Evolutionary conservation across 2,329 filamentous ascomycete genomes (phyloP).

Genomic region (Alternaria arborescens): DNA sequence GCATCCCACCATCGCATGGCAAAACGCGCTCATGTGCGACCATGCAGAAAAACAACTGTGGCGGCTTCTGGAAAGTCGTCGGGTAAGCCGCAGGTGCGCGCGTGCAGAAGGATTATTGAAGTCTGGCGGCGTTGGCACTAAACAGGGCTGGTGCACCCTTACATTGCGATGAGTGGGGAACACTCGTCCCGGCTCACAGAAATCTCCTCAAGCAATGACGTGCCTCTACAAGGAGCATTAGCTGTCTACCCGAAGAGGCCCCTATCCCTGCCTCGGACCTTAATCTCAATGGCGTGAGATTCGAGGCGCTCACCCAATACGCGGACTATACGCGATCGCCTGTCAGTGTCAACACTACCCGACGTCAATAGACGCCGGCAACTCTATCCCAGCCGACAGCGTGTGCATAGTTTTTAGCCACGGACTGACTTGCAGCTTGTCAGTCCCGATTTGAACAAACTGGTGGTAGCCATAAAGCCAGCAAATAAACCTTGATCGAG

Average conservation of each 20-base stretch:
- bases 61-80: conserved; percentile 42
- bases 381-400: conserved; percentile 18
- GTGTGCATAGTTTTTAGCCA: background rate
- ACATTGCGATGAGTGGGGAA: conserved; percentile 22
- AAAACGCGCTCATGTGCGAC: conserved; percentile 19
- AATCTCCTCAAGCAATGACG: conserved; percentile 43
- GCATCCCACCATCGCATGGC: conserved; percentile 9
- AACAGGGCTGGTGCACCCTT: conserved; percentile 20
- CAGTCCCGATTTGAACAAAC: conserved; percentile 20
- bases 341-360: conserved; percentile 38
- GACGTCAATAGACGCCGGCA: conserved; percentile 24
- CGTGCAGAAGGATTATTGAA: conserved; percentile 27
- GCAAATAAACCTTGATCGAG: conserved; percentile 18
- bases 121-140: conserved; percentile 31
- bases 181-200: conserved; percentile 26
- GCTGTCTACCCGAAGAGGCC: conserved; percentile 27
- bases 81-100: conserved; percentile 23
- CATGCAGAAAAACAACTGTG: conserved; percentile 32
- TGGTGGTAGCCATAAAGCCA: conserved; percentile 19
- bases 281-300: conserved; percentile 12
- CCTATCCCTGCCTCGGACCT: conserved; percentile 24
- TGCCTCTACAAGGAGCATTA: conserved; percentile 27
- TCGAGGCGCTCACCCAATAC: conserved; percentile 25
- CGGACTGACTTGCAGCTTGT: conserved; percentile 27
- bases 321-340: conserved; percentile 20